Percentiles rank a stretch among this genome's conserved stretches.
Conservation (phyloP, 805 yeast species). For the Metschnikowia chrysomelidarum region DNA sequence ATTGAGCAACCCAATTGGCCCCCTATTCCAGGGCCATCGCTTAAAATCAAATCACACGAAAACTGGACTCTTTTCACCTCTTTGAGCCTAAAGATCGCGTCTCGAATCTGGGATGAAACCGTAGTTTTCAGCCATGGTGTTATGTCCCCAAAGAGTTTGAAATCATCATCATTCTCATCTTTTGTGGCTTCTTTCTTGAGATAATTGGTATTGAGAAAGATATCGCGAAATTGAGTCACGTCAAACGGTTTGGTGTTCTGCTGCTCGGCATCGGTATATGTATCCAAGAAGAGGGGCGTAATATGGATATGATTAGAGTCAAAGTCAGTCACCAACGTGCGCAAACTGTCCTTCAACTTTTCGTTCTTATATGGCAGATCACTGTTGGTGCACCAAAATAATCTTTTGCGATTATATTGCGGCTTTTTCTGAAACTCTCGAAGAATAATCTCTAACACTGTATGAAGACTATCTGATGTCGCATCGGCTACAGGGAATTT, state of each 20-base stretch:
- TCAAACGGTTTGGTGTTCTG: constrained; percentile 30
- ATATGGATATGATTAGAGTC: constrained; percentile 53
- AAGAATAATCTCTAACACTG: constrained; percentile 49
- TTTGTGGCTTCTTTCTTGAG: constrained; percentile 19
- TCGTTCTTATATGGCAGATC: constrained; percentile 58
- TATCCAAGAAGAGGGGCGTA: constrained; percentile 57
- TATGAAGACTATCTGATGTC: constrained; percentile 28
- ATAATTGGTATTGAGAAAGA: constrained; percentile 51
- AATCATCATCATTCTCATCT: constrained; percentile 18
- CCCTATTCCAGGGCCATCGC: constrained; percentile 39
- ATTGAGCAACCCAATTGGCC: constrained; percentile 57
- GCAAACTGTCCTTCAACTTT: constrained; percentile 46
- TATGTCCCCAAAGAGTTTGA: background rate
- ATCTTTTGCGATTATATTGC: constrained; percentile 52
- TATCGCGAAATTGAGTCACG: constrained; percentile 49
- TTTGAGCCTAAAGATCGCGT: constrained; percentile 51
- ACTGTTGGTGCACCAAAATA: constrained; percentile 73
- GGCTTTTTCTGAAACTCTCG: constrained; percentile 52
- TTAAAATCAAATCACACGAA: constrained; percentile 56
- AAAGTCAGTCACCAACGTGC: constrained; percentile 59
- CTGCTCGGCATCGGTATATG: constrained; percentile 9
- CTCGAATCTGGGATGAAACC: constrained; percentile 35
- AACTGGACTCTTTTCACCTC: constrained; percentile 65
- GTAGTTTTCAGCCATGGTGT: constrained; percentile 12
- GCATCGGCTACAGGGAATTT: constrained; percentile 15